Base-by-base conservation (phyloP, 768 basidiomycete species). In the Tricholoma flavovirens region DNA sequence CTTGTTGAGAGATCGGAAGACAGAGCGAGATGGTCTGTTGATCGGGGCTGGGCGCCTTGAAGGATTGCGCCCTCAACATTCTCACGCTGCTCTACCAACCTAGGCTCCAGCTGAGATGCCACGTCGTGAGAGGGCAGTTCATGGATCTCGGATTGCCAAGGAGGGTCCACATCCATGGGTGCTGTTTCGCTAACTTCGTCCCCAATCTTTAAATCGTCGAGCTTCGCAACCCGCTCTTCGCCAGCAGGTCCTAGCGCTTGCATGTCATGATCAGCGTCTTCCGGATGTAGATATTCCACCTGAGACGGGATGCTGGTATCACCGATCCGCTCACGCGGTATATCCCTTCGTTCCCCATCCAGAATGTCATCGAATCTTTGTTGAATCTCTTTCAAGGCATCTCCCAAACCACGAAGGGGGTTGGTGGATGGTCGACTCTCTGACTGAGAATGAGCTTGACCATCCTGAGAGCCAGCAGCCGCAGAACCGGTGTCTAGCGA, bases 171-270 rank as follows among this genome's bases (percentile, higher is more conserved):
- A 57, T 87, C 83, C 79, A 85, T 83, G 9, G 79, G 72, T 14
- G 64, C 59, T 19, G 66, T 65, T 2, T 70, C 59, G 8, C 73
- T 67, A 15, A 59, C 45, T 38, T 83, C 83, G 58, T 91, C 90
- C 24, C 84, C 69, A 59, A 97, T 75, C 45, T 82, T 87, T 33
- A 98, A 83, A 51, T 96, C 87, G 60, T 87, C 80, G 46, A 97
- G 74, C 64, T 87, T 90, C 15, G 89, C 87, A 10, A 83, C 81
- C 66, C 94, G 84, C 61, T 96, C 93, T 42, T 91, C 86, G 9
- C 81, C 84, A 2, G 95, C 87, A 1, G 92, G 84, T 5, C 93
- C 96, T 19, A 98, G 80, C 1, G 94, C 93, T 70, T 96, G 93
- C 83, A 89, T 89, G 32, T 87, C 82, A 54, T 87, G 74, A 58